Percentiles rank a stretch among this genome's conserved stretches.
Evolutionary conservation across 306 rosid species (phyloP).

Genomic region (Crotalaria pallida): DNA sequence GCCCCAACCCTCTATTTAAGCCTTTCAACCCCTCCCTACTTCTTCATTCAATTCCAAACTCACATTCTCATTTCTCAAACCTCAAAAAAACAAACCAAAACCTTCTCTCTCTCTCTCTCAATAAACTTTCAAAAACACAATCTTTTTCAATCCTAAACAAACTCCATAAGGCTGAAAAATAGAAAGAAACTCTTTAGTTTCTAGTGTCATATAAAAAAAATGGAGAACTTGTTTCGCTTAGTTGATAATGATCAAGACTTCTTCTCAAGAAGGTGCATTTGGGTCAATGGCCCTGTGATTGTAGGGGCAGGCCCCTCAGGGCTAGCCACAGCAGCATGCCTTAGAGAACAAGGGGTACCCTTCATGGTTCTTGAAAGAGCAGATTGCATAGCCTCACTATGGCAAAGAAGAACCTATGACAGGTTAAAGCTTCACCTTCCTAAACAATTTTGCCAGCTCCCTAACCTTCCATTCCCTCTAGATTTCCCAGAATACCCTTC

Average conservation of each 20-base stretch:
- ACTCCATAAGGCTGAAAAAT: not conserved
- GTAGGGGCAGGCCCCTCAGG: slow-evolving; percentile 98
- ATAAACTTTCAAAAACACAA: not conserved
- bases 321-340: slow-evolving; percentile 89
- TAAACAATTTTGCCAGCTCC: slow-evolving; percentile 82
- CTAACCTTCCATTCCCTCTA: slow-evolving; percentile 66
- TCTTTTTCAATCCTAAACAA: not conserved
- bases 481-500: slow-evolving; percentile 83
- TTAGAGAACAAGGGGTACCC: slow-evolving; percentile 76
- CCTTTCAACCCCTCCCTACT: slow-evolving; percentile 16
- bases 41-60: slow-evolving; percentile 47
- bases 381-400: slow-evolving; percentile 83
- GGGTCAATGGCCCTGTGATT: slow-evolving; percentile 86
- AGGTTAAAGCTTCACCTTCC: slow-evolving; percentile 96
- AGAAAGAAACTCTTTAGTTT: not conserved
- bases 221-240: slow-evolving; percentile 65
- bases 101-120: not conserved
- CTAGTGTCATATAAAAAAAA: slow-evolving; percentile 1
- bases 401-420: slow-evolving; percentile 88
- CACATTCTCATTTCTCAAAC: slow-evolving; percentile 21
- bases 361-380: slow-evolving; percentile 68
- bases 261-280: slow-evolving; percentile 51
- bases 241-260: slow-evolving; percentile 40
- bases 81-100: not conserved
- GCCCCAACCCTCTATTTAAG: slow-evolving; percentile 48